A percentile compares a stretch with the other conserved stretches of the same genome.
Conservation (phyloP, 352 stramenopile genomes). For the Globisporangium irregulare region DNA sequence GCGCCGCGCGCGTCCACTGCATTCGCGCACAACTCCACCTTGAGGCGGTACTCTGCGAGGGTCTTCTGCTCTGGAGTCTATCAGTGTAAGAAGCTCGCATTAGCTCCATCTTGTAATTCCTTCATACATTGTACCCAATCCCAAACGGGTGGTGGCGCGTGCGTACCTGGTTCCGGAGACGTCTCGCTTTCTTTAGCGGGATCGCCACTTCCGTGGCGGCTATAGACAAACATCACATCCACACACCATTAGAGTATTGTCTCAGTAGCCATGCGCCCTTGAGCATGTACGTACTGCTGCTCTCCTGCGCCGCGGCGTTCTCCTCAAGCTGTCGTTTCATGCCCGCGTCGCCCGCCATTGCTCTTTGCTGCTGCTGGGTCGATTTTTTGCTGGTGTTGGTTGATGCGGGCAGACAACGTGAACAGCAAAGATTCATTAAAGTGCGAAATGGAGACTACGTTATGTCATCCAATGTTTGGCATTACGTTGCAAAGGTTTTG, state of each 20-base stretch:
- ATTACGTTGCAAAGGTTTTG: not conserved
- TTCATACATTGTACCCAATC: not conserved
- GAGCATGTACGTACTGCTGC: not conserved
- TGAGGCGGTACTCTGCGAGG: constrained; percentile 33
- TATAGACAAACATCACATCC: not conserved
- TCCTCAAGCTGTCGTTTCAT: constrained; percentile 13
- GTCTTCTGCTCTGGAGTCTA: constrained; percentile 46
- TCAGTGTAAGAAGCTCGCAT: not conserved
- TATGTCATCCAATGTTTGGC: not conserved
- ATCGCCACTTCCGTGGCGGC: constrained; percentile 12
- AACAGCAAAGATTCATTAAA: not conserved
- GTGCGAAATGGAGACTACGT: not conserved
- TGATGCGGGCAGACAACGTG: not conserved
- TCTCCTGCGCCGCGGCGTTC: not conserved
- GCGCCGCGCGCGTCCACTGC: constrained; percentile 35
- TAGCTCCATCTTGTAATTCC: not conserved
- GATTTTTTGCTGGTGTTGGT: constrained; percentile 11
- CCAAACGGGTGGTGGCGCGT: constrained; percentile 1
- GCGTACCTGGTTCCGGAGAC: constrained; percentile 47
- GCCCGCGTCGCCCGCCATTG: constrained; percentile 5
- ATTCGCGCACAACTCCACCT: constrained; percentile 42
- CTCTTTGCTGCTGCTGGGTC: not conserved
- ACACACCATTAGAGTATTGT: not conserved
- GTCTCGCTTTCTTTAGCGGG: constrained; percentile 39
- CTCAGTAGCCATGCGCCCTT: no score